A percentile compares a stretch with the other conserved stretches of the same genome.
phyloP scores from a whole-genome alignment of 148 eudicot species.

The Diospyros kaki region DNA sequence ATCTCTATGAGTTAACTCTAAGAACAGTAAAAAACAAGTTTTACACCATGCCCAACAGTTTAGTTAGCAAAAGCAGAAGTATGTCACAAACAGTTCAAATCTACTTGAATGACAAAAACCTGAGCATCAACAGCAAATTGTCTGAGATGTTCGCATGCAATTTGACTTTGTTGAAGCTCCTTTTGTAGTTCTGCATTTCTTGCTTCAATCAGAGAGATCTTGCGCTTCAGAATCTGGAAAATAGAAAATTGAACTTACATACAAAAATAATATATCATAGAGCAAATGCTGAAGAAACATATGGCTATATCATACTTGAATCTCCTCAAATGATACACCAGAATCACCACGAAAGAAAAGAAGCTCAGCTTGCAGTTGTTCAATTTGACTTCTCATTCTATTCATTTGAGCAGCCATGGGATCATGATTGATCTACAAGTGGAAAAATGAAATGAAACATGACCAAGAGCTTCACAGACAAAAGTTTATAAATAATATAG shows the following conservation, averaged over 20 bases:
- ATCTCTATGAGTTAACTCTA: not conserved
- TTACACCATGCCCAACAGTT: not conserved
- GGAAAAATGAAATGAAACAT: conserved; percentile 13
- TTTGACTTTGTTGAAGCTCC: conserved; percentile 65
- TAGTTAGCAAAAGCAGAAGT: not conserved
- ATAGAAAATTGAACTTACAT: conserved; percentile 4
- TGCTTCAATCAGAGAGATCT: conserved; percentile 82
- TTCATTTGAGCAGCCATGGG: conserved; percentile 90
- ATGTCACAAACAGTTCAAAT: not conserved
- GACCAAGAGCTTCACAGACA: not conserved
- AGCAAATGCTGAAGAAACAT: not conserved
- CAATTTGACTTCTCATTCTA: conserved; percentile 88
- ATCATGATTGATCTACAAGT: conserved; percentile 81
- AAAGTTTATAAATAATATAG: conserved; percentile 3
- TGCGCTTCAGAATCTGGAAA: conserved; percentile 75
- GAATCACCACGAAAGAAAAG: conserved; percentile 79
- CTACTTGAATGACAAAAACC: conserved; percentile 34
- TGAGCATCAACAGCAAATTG: conserved; percentile 91
- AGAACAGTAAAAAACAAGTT: not conserved
- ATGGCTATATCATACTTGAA: conserved; percentile 47
- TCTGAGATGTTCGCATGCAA: conserved; percentile 62
- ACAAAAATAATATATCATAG: not conserved
- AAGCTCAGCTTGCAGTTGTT: conserved; percentile 87
- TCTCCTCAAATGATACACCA: conserved; percentile 68
- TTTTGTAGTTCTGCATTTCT: conserved; percentile 75